Evolutionary conservation across 2,329 filamentous ascomycete genomes (phyloP).

Genomic region (Dothideomycetes sp.): DNA sequence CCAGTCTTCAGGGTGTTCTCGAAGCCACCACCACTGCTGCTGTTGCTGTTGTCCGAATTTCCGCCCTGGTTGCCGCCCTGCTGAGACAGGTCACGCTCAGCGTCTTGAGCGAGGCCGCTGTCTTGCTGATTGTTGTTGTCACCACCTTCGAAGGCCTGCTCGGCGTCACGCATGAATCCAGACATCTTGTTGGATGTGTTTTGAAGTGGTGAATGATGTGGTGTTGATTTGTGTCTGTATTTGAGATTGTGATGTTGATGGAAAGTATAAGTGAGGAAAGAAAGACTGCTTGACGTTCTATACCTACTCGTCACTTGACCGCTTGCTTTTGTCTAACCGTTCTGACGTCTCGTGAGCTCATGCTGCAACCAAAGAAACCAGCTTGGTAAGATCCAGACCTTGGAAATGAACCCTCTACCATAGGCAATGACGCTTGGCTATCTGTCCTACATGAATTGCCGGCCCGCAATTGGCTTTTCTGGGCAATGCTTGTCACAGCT

Average conservation of each 20-base stretch:
- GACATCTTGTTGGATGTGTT: slow-evolving; percentile 8
- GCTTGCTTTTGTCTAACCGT: neutral
- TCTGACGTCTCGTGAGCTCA: slow-evolving; percentile 1
- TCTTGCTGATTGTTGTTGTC: slow-evolving; percentile 11
- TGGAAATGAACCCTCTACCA: neutral
- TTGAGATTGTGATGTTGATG: neutral
- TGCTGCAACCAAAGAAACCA: slow-evolving; percentile 2
- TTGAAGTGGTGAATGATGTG: neutral
- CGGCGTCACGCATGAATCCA: slow-evolving; percentile 8
- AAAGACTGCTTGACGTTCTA: too few species aligned
- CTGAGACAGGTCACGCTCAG: neutral
- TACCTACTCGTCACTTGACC: neutral
- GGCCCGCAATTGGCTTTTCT: neutral
- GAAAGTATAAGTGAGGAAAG: neutral
- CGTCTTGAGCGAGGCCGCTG: neutral
- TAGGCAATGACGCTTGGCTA: slow-evolving; percentile 1
- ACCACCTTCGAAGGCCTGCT: slow-evolving; percentile 7
- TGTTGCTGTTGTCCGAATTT: neutral
- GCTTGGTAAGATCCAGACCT: slow-evolving; percentile 2
- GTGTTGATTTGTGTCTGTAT: neutral
- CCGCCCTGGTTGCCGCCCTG: slow-evolving; percentile 7
- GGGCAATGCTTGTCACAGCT: neutral
- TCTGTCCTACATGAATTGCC: too few species aligned
- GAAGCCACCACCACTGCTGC: slow-evolving; percentile 13
- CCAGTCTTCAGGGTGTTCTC: slow-evolving; percentile 11